These are phyloP conservation scores for Candida michaelii DNA, from an alignment of 805 yeast species.

Conservation along the genomic window DNA sequence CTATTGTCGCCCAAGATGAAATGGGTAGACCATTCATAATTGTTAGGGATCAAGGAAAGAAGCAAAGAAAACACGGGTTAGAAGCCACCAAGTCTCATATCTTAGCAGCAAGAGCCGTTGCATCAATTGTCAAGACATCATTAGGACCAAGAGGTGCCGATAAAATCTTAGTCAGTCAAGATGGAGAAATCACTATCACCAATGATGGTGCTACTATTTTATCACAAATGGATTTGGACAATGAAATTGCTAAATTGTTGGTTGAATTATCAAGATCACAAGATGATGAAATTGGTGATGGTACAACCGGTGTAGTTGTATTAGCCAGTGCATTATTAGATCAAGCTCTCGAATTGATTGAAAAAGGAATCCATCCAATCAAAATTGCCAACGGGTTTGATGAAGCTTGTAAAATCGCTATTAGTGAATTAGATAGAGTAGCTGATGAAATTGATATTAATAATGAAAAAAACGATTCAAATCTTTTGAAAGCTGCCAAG, in stretches of 20 bases:
- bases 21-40: slow-evolving; percentile 98
- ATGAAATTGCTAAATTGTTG: slow-evolving; percentile 91
- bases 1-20: slow-evolving; percentile 98
- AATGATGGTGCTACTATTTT: slow-evolving; percentile 98
- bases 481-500: slow-evolving; percentile 85
- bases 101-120: slow-evolving; percentile 91
- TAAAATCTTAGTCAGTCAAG: slow-evolving; percentile 90
- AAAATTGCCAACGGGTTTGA: slow-evolving; percentile 96
- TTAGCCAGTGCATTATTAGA: slow-evolving; percentile 91
- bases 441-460: slow-evolving; percentile 64
- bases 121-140: slow-evolving; percentile 87
- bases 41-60: slow-evolving; percentile 82
- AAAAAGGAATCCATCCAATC: slow-evolving; percentile 96
- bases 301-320: slow-evolving; percentile 98
- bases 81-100: slow-evolving; percentile 75
- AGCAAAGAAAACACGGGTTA: slow-evolving; percentile 58
- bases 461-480: slow-evolving; percentile 48
- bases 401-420: slow-evolving; percentile 92
- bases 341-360: slow-evolving; percentile 91
- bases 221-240: slow-evolving; percentile 93
- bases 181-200: slow-evolving; percentile 96
- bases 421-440: slow-evolving; percentile 66
- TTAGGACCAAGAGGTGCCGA: slow-evolving; percentile 99
- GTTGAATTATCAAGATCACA: slow-evolving; percentile 93
- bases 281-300: slow-evolving; percentile 98